These are phyloP conservation scores for Aspergillus saccharolyticus DNA, from an alignment of 495 filamentous ascomycete genomes.

Conservation along the genomic window DNA sequence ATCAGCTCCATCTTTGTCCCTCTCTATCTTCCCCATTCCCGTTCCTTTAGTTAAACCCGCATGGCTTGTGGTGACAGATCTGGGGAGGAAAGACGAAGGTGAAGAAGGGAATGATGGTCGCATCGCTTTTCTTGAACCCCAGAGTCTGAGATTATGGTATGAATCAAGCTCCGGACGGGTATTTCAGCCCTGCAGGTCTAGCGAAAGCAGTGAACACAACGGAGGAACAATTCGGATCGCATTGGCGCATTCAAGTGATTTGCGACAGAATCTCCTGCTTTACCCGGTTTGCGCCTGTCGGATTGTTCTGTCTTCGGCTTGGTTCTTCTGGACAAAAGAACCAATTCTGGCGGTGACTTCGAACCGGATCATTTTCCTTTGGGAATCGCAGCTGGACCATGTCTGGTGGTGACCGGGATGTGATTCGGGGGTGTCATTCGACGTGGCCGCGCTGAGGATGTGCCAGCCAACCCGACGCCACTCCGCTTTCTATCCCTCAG, in stretches of 20 bases:
- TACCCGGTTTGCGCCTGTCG: not conserved
- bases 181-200: conserved; percentile 7
- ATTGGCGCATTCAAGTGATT: not conserved
- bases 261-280: not conserved
- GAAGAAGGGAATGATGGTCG: not conserved
- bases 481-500: conserved; percentile 8
- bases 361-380: conserved; percentile 4
- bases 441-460: conserved; percentile 29
- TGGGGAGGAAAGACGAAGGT: not conserved
- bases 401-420: conserved; percentile 16
- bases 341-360: conserved; percentile 1
- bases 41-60: not conserved
- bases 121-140: not conserved
- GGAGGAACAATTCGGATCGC: not conserved
- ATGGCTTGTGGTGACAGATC: not conserved
- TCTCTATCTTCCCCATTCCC: not conserved
- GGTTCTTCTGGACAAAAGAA: not conserved
- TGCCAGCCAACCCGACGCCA: conserved; percentile 18
- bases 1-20: not conserved
- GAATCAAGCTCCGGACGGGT: conserved; percentile 2
- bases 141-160: conserved; percentile 3
- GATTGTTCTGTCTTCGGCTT: not conserved
- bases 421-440: conserved; percentile 22
- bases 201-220: not conserved
- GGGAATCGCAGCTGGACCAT: conserved; percentile 4